Evolutionary conservation across 306 rosid genomes (phyloP), one percentile per base, ranked within the genome.

Genomic region (Adenanthera pavonina): DNA sequence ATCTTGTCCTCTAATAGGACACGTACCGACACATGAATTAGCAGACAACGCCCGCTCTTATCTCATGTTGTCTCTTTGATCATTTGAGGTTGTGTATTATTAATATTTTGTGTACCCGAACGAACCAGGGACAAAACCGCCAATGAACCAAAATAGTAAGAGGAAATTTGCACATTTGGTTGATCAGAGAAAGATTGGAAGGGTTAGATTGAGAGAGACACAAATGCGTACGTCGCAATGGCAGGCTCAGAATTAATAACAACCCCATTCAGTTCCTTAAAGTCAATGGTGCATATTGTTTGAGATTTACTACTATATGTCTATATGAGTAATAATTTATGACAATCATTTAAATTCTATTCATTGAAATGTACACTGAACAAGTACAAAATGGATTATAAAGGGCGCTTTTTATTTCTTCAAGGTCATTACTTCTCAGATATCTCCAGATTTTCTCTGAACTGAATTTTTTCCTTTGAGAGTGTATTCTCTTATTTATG

Each of bases 11-110:
- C 70, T 72, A 69, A 2, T 68, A 8, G 65, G 80, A 51, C n/a
- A n/a, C n/a, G 19, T 80, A 80, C 84, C 78, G 83, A 86, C 83
- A 73, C 85, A 80, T 83, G 85, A 77, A 77, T 80, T 51, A 81
- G 77, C 33, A 69, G 89, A 87, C 87, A 87, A 48, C 47, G 75
- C 84, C 38, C 84, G 85, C 53, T 61, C 47, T 81, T 87, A 74
- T 78, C 84, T 86, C 84, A 25, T 57, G 2, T 75, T 83, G 53
- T 61, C 74, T 41, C 40, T 78, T 34, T 43, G 15, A 72, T 25
- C 30, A 33, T 40, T 25, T 1, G 33, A 7, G 54, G 59, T 17
- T 35, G n/a, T 35, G 44, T 3, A 25, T 35, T 68, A n/a, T n/a
- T n/a, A n/a, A 60, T 51, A 33, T 59, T 14, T 74, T 38, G 13